These are phyloP conservation scores for Chaetomiaceae sp. DNA, from an alignment of 2,329 filamentous ascomycete species.

Conservation along the genomic window DNA sequence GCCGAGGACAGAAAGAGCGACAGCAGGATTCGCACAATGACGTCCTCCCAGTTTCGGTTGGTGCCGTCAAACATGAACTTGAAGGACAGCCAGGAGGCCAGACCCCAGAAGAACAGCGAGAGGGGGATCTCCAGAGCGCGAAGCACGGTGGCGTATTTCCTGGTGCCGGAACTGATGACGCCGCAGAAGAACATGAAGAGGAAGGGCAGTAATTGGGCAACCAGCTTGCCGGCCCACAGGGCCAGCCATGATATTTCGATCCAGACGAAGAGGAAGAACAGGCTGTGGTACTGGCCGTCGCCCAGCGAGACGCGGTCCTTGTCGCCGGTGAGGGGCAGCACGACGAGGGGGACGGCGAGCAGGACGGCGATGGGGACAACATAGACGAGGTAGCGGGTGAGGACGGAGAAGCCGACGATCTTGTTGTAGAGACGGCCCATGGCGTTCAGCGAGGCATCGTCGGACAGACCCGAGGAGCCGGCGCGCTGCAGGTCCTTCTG, in stretches of 20 bases:
- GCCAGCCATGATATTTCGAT: constrained; percentile 62
- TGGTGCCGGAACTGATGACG: constrained; percentile 61
- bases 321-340: constrained; percentile 41
- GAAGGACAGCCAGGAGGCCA: constrained; percentile 58
- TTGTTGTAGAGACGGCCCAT: constrained; percentile 62
- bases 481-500: constrained; percentile 37
- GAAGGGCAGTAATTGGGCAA: constrained; percentile 53
- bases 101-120: constrained; percentile 62
- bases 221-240: constrained; percentile 61
- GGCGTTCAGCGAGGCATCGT: constrained; percentile 53
- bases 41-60: constrained; percentile 47
- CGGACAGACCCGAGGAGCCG: constrained; percentile 38
- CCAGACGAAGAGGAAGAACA: constrained; percentile 62
- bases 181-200: constrained; percentile 64
- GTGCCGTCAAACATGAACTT: constrained; percentile 43
- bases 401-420: constrained; percentile 55
- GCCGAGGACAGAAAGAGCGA: constrained; percentile 62
- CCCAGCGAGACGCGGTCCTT: constrained; percentile 34
- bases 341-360: constrained; percentile 56
- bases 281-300: constrained; percentile 29
- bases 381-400: constrained; percentile 63
- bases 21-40: constrained; percentile 58
- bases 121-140: constrained; percentile 59
- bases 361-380: constrained; percentile 57
- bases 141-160: constrained; percentile 64